Percentiles rank a stretch among this genome's conserved stretches.
Conservation (phyloP, 305 asterid species). For the Withania somnifera region DNA sequence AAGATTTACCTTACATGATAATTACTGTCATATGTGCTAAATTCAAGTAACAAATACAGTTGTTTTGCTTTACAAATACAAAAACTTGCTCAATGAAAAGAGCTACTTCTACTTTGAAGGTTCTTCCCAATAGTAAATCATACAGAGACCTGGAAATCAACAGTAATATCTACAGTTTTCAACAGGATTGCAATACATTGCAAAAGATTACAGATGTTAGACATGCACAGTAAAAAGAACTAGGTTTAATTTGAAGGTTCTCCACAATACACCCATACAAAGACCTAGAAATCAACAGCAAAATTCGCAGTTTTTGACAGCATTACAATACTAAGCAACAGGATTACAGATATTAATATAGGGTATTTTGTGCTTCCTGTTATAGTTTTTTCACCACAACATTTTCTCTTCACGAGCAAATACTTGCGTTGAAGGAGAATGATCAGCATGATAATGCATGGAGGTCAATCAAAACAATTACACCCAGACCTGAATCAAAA, state of each 20-base stretch:
- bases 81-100: too few relatives aligned
- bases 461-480: neutral
- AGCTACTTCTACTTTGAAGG: too few relatives aligned
- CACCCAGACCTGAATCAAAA: neutral
- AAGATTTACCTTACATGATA: neutral
- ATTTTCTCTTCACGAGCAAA: neutral
- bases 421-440: neutral
- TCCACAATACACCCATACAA: neutral
- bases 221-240: neutral
- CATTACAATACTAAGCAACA: neutral
- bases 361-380: neutral
- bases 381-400: neutral
- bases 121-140: too few relatives aligned
- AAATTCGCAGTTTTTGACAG: neutral
- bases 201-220: neutral
- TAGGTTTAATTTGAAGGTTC: neutral
- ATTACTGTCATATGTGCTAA: neutral
- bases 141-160: neutral
- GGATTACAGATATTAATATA: neutral
- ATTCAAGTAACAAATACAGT: neutral
- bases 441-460: neutral
- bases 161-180: neutral
- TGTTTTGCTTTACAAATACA: neutral
- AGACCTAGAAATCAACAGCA: neutral
- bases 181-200: neutral